Evolutionary conservation across 176 grass and related monocot species (phyloP), one percentile per base, ranked within the genome.

Genomic region (Ampelocalamus luodianensis): DNA sequence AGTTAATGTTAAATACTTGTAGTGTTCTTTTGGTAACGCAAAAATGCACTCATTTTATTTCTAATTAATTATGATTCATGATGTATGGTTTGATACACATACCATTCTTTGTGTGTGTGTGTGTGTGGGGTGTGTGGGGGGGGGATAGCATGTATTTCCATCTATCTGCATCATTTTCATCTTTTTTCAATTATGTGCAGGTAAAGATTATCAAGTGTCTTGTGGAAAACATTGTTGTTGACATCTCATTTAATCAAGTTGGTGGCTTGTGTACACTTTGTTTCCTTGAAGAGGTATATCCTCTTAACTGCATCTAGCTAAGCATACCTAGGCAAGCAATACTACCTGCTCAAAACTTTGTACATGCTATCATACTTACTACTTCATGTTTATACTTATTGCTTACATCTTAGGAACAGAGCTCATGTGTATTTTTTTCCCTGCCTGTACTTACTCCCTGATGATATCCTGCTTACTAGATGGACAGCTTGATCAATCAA

Each of bases 211-310:
- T 93, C 74, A 93, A 93, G 80, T 93, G 91, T 80, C 85, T 90
- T 70, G 88, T 93, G 68, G 88, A 93, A 69, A 88, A 93, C 77
- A 93, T 93, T 88, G 91, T 90, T 88, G 91, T 93, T 27, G 88
- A 93, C 82, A 93, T 93, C 44, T 93, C 88, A 46, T 93, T 90
- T 64, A 93, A 93, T 82, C 91, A 93, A 86, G 79, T 93, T 86
- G 91, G 91, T 86, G 91, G 91, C 5, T 85, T 93, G 67, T 93
- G 85, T 53, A 93, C 88, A 50, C 91, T 93, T 64, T 93, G 85
- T 83, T 93, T 93, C 68, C 88, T 93, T 76, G 88, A 86, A 83
- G 46, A 90, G 91, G 91, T 93, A 40, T 23, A 14, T 22, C 24
- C 38, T 45, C 8, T 63, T 49, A 15, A 5, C 29, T 11, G 27